Evolutionary conservation across 2,329 filamentous ascomycete genomes (phyloP).

Genomic region (Truncatella angustata): DNA sequence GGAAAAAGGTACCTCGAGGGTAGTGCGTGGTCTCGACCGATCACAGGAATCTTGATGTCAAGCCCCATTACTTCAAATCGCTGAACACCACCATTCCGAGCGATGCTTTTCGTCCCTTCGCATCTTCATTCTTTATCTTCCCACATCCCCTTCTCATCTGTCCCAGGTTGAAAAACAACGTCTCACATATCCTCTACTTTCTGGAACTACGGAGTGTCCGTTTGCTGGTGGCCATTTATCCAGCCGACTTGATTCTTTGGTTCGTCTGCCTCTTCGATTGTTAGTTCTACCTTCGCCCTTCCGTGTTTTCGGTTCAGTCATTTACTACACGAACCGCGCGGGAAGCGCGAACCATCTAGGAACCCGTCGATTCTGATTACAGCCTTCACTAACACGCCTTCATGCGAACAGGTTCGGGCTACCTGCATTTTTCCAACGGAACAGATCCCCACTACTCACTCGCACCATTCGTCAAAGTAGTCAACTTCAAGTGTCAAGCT

Average conservation of each 20-base stretch:
- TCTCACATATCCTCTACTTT: constrained; percentile 21
- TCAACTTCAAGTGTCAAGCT: constrained; percentile 18
- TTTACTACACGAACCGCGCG: constrained; percentile 25
- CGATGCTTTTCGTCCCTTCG: constrained; percentile 27
- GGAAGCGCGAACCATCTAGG: constrained; percentile 31
- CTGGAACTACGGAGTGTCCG: constrained; percentile 14
- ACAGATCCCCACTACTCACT: constrained; percentile 30
- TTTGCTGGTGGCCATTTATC: constrained; percentile 22
- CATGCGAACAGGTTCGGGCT: constrained; percentile 47
- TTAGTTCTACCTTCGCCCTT: too few species aligned
- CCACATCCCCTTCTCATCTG: constrained; percentile 19
- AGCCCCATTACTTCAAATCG: constrained; percentile 22
- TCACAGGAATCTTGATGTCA: constrained; percentile 23
- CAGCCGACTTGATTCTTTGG: constrained; percentile 3
- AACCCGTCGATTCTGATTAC: constrained; percentile 36
- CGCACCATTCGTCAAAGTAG: constrained; percentile 14
- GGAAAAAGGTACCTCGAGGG: constrained; percentile 25
- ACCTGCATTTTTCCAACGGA: constrained; percentile 39
- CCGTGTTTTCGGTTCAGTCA: constrained; percentile 24
- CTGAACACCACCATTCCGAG: constrained; percentile 19
- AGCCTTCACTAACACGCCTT: constrained; percentile 30
- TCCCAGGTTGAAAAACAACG: constrained; percentile 28
- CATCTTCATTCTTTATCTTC: constrained; percentile 19
- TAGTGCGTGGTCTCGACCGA: constrained; percentile 26
- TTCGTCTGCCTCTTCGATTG: constrained; percentile 6